These are phyloP conservation scores for Kwoniella newhampshirensis DNA, from an alignment of 768 basidiomycete genomes.

Conservation along the genomic window DNA sequence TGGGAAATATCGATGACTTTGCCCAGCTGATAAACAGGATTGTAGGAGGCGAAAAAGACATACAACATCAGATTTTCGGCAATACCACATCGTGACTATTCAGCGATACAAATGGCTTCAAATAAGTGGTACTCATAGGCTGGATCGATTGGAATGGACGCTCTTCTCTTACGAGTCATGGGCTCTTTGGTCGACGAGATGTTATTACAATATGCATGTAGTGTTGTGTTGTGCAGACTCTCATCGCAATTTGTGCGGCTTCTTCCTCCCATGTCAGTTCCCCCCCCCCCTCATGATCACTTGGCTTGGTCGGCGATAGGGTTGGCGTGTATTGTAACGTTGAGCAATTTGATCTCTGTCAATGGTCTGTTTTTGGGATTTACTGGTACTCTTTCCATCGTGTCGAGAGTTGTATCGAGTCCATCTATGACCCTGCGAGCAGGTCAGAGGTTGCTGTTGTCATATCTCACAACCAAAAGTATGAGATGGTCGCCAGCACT, in stretches of 20 bases:
- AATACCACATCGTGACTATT: constrained; percentile 69
- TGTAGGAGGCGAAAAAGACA: constrained; percentile 78
- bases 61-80: constrained; percentile 74
- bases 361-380: constrained; percentile 85
- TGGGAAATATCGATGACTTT: background rate
- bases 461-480: constrained; percentile 4
- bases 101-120: constrained; percentile 16
- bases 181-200: background rate
- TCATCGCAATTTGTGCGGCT: no score
- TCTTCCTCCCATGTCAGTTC: no score
- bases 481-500: constrained; percentile 33
- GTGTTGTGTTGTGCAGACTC: no score
- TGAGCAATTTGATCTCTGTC: constrained; percentile 75
- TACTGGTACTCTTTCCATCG: constrained; percentile 90
- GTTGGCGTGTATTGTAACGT: constrained; percentile 89
- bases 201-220: no score
- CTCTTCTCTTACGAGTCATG: background rate
- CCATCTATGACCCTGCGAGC: constrained; percentile 81
- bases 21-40: background rate
- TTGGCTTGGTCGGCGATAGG: constrained; percentile 74
- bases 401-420: constrained; percentile 85
- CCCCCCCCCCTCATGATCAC: constrained; percentile 9
- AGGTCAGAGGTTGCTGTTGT: background rate
- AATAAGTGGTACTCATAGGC: constrained; percentile 32
- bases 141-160: background rate